Conservation (phyloP, 148 eudicot species). For the Linanthus parryae region DNA sequence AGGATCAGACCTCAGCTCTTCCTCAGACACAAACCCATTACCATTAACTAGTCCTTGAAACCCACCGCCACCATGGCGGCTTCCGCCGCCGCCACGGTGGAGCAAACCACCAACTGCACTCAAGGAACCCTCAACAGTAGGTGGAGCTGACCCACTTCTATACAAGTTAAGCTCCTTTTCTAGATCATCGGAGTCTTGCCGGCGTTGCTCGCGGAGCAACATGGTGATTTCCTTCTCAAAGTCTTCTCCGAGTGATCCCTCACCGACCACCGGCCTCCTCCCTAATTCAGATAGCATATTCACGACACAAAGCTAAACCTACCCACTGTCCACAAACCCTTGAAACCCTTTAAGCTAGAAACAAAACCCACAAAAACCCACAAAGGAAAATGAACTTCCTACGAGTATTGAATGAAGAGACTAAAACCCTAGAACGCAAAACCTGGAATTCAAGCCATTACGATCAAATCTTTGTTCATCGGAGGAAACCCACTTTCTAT, state of each 20-base stretch:
- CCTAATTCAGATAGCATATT: too few species aligned
- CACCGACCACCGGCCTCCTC: slow-evolving; percentile 50
- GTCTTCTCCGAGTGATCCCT: slow-evolving; percentile 78
- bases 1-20: slow-evolving; percentile 95
- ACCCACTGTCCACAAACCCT: too few species aligned
- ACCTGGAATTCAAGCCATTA: too few species aligned
- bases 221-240: slow-evolving; percentile 76
- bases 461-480: too few species aligned
- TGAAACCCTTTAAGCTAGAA: too few species aligned
- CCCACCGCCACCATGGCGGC: slow-evolving; percentile 22
- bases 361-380: too few species aligned
- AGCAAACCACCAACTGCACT: slow-evolving; percentile 81
- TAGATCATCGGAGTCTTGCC: slow-evolving; percentile 55
- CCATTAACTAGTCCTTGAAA: slow-evolving; percentile 51
- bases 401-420: too few species aligned
- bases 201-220: slow-evolving; percentile 61
- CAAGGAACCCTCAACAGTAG: slow-evolving; percentile 91
- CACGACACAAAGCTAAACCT: too few species aligned
- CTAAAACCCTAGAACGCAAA: too few species aligned
- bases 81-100: slow-evolving; percentile 16
- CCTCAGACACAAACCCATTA: slow-evolving; percentile 69
- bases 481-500: too few species aligned
- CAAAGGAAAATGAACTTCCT: too few species aligned
- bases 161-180: slow-evolving; percentile 77
- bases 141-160: slow-evolving; percentile 98